Conservation (phyloP, 2,329 filamentous ascomycete genomes). For the Knufia fluminis region DNA sequence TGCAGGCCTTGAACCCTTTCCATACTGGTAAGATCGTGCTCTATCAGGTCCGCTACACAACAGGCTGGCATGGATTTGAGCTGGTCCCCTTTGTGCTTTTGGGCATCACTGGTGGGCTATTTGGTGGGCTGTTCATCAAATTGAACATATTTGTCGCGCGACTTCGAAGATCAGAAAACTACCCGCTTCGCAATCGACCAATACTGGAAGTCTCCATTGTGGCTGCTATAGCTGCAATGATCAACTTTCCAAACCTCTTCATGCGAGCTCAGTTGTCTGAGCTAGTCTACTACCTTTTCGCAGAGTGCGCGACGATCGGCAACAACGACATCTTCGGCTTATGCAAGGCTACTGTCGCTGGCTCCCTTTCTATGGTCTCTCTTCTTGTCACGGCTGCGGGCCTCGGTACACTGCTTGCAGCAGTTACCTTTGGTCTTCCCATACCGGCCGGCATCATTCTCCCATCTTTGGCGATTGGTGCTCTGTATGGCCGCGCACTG, state of each 20-base stretch:
- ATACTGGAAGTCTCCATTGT: constrained; percentile 72
- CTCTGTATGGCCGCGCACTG: constrained; percentile 76
- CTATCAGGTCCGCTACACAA: constrained; percentile 89
- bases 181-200: constrained; percentile 49
- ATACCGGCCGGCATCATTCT: constrained; percentile 93
- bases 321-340: constrained; percentile 81
- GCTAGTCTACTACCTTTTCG: constrained; percentile 82
- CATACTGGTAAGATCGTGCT: constrained; percentile 89
- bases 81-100: constrained; percentile 78
- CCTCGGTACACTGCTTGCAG: constrained; percentile 74
- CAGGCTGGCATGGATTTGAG: constrained; percentile 90
- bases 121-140: constrained; percentile 90
- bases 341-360: constrained; percentile 69
- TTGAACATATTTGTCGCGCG: constrained; percentile 78
- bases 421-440: constrained; percentile 84
- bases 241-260: constrained; percentile 94
- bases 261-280: constrained; percentile 90
- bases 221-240: constrained; percentile 69
- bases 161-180: constrained; percentile 57
- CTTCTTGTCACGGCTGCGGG: constrained; percentile 73
- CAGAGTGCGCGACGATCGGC: constrained; percentile 68
- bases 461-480: constrained; percentile 91
- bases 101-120: constrained; percentile 83
- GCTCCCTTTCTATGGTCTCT: constrained; percentile 71
- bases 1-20: constrained; percentile 90